Conservation (phyloP, 345 rosid species). For the Eucalyptus fibrosa region DNA sequence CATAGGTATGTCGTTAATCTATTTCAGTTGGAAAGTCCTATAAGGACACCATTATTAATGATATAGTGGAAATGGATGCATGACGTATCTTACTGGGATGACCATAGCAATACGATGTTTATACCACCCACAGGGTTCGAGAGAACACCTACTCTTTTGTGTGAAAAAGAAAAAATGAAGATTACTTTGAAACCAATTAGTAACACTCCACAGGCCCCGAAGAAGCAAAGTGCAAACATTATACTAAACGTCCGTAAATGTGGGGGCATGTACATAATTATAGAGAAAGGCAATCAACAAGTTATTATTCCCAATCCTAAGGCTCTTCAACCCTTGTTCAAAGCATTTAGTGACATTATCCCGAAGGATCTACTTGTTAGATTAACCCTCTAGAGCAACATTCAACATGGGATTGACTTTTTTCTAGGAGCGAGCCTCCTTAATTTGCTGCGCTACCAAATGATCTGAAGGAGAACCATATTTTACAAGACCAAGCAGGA, state of each 20-base stretch:
- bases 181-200: not conserved
- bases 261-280: not conserved
- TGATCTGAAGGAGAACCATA: not conserved
- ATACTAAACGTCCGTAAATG: not conserved
- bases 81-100: not conserved
- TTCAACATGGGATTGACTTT: not conserved
- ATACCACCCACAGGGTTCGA: not conserved
- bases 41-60: too few species aligned
- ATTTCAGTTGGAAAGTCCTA: too few species aligned
- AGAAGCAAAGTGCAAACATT: not conserved
- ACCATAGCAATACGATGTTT: not conserved
- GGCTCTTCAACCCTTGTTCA: not conserved
- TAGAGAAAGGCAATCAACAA: not conserved
- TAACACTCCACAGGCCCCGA: not conserved
- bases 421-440: not conserved
- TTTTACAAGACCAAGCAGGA: not conserved
- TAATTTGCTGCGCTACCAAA: not conserved
- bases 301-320: not conserved
- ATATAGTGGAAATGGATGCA: too few species aligned
- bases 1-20: too few species aligned
- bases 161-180: not conserved
- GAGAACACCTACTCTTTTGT: not conserved
- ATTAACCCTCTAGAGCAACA: not conserved
- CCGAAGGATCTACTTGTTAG: not conserved
- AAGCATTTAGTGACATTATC: not conserved